Evolutionary conservation across 1,139 yeast species (phyloP).

Genomic region (Pichia sp.): DNA sequence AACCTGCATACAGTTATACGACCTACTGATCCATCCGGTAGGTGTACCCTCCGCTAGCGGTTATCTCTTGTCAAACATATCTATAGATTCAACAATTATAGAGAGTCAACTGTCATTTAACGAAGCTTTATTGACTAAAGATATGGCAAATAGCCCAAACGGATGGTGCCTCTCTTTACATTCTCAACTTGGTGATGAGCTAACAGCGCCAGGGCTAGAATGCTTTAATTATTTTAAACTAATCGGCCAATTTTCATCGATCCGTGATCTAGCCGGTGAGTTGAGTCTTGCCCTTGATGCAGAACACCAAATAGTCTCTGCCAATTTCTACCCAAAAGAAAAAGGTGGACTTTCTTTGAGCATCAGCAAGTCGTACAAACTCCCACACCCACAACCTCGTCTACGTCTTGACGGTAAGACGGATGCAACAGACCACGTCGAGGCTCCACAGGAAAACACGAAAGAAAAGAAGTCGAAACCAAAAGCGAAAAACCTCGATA

Average conservation of each 20-base stretch:
- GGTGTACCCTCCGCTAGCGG: not conserved
- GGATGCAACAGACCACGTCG: not conserved
- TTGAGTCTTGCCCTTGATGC: not conserved
- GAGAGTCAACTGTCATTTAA: not conserved
- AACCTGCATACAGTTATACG: not conserved
- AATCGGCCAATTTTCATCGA: not conserved
- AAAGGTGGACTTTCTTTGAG: not conserved
- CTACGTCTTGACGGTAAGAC: not conserved
- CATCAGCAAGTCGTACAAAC: not conserved
- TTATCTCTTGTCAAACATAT: not conserved
- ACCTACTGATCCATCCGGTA: not conserved
- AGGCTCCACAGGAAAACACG: not conserved
- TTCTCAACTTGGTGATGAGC: not conserved
- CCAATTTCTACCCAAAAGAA: not conserved
- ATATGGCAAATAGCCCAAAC: not conserved
- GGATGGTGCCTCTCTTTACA: constrained; percentile 4
- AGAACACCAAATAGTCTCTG: not conserved
- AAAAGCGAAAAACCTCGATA: not conserved
- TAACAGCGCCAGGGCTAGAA: not conserved
- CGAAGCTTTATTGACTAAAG: not conserved
- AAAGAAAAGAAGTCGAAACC: not conserved
- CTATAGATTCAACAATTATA: not conserved
- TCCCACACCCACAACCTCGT: constrained; percentile 6
- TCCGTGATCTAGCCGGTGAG: not conserved
- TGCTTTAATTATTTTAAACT: constrained; percentile 8